Base-by-base conservation (phyloP, 139 green algal species). In the Haematococcus lacustris region DNA sequence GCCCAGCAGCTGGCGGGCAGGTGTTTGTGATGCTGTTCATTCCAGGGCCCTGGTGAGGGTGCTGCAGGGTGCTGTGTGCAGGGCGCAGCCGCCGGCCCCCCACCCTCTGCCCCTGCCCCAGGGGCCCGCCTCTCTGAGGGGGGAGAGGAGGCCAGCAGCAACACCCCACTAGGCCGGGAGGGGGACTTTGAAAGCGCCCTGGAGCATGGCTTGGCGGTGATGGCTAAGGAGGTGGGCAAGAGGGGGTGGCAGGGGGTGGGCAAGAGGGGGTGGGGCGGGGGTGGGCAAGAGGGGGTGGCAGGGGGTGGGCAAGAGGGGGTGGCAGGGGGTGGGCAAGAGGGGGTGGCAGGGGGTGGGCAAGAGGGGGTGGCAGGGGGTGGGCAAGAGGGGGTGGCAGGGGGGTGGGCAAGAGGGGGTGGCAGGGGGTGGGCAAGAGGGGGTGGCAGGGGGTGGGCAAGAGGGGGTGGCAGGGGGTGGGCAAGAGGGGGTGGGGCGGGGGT, bases 201-300 rank as follows among this genome's bases (percentile, higher is more conserved):
- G 80, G 83, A 92, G 68, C 81, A 89, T 51, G 84, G 81, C 30
- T 51, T 91, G 70, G 78, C 72, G 35, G 32, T 87, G 28, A 82
- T 87, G 71, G 43, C 74, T 26, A 76, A 78, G 35, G 84, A 89
- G 84, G 84, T 89, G 66, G 28, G 83, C 3, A 33, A 5, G 1
- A 23, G n/a, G 13, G 25, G 9, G 25, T 23, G 40, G 3, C 25
- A 13, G 53, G 51, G 2, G 9, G 25, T 53, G 40, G 30, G 21
- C 4, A 39, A 61, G 3, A 68, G 17, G 40, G 28, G 61, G 23
- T 41, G 33, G 4, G 9, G 61, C 5, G 4, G 7, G 6, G 32
- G 32, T 47, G 61, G 13, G 33, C 3, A 6, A 47, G 33, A 43
- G 28, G 53, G 23, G 23, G 53, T 64, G 21, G 4, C 7, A 34